Evolutionary conservation across 441 rosid genomes (phyloP), one percentile per base, ranked within the genome.

Genomic region (Mallotus repandus): DNA sequence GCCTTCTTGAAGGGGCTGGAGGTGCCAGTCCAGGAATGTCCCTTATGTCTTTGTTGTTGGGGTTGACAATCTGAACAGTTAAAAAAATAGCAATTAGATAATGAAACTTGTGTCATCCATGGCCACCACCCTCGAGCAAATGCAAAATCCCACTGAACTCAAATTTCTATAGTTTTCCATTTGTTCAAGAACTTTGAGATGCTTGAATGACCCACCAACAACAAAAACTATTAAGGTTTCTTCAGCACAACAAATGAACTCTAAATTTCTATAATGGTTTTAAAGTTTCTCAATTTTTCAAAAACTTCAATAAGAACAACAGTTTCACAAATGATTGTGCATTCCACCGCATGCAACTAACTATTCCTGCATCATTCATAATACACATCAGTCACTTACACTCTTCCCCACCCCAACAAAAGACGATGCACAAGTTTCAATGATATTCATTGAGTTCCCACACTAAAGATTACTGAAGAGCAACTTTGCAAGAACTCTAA

Each of bases 21-120:
- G 99, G 99, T 69, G 99, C 99, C 86, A 96, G 77, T 74, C 99
- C 99, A 48, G 97, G 99, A 83, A 96, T 90, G 88, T 96, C 98
- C 84, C 90, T 89, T 72, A 96, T 92, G 83, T 89, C 79, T 75
- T 93, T 96, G 91, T 96, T 96, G 83, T 78, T 84, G 46, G 99
- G 99, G 76, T 93, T 71, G 73, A 92, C 97, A 69, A 96, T 82
- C 99, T 93, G 89, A 80, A 76, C 60, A 72, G 57, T 81, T 46
- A 71, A 58, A 68, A 21, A 25, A 5, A 70, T 38, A 7, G 46
- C 6, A 25, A 73, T 75, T 18, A 55, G 69, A 77, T 56, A 48
- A 72, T 29, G 41, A 35, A 59, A 72, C 52, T 45, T 63, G 46
- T 48, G 60, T 57, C 22, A 22, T 57, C 61, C 32, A 19, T 4